Evolutionary conservation across 306 rosid species (phyloP), one percentile per base, ranked within the genome.

Genomic region (Vigna mungo): DNA sequence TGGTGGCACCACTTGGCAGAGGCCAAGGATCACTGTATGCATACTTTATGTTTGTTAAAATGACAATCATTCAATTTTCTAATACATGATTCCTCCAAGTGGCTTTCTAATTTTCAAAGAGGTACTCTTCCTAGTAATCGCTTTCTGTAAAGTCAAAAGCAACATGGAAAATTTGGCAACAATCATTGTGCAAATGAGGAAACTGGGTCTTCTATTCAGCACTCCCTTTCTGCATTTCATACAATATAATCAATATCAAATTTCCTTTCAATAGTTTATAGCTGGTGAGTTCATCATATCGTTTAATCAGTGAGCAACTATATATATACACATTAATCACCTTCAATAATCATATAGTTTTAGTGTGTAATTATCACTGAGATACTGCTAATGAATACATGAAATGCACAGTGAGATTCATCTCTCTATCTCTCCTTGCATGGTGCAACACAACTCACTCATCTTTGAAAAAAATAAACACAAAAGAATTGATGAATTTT

Each of bases 101-200:
- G 91, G 63, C 84, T 84, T 81, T 78, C 71, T 81, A 56, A 77
- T 56, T 54, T 25, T 62, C 84, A 81, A 63, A 79, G 81, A 81
- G 91, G 62, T 78, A 46, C 54, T 49, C 21, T 79, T 61, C 11
- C 7, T 1, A 66, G 61, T 72, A 77, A 78, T 84, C 75, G 15
- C 64, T 76, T 81, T 84, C 68, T 82, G 23, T 21, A 61, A 60
- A 80, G 85, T 86, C 80, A 81, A 81, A 78, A 58, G 66, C 54
- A 59, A 65, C 30, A 47, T 46, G 43, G 59, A 49, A 78, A 36
- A 39, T 61, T 75, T 68, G 36, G 56, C 66, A 64, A 66, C 56
- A 54, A 76, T 78, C 8, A 73, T 72, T 69, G 66, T 61, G 51
- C 77, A 84, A 41, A 81, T 18, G 49, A 70, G 76, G 82, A 84